Conservation (phyloP, 441 rosid genomes). For the Francoa sonchifolia region DNA sequence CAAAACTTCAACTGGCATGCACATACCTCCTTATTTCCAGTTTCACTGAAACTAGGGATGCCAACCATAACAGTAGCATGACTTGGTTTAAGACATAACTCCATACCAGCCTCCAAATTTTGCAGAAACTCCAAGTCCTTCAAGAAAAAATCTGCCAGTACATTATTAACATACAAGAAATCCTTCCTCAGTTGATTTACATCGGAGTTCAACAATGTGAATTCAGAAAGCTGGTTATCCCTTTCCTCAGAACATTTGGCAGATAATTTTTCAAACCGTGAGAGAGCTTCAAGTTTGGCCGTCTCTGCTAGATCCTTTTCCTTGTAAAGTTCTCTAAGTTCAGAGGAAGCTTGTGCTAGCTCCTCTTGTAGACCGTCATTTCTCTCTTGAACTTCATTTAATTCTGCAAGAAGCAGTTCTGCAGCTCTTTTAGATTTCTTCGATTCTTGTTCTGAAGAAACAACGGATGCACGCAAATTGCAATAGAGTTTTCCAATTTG, state of each 20-base stretch:
- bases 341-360: constrained; percentile 37
- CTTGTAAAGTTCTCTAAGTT: constrained; percentile 42
- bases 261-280: constrained; percentile 45
- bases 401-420: constrained; percentile 85
- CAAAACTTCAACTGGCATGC: too few species aligned
- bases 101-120: constrained; percentile 46
- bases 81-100: constrained; percentile 34
- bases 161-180: constrained; percentile 32
- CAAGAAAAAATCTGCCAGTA: constrained; percentile 37
- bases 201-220: constrained; percentile 33
- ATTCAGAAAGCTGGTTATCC: constrained; percentile 38
- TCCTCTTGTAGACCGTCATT: constrained; percentile 89
- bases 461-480: constrained; percentile 47
- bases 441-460: constrained; percentile 64
- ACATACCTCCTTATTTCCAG: constrained; percentile 4
- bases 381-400: constrained; percentile 97
- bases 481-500: constrained; percentile 34
- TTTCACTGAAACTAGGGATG: constrained; percentile 21
- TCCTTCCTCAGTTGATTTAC: constrained; percentile 39
- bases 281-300: constrained; percentile 56
- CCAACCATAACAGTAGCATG: constrained; percentile 24
- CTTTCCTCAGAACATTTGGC: constrained; percentile 35
- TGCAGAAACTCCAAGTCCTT: constrained; percentile 57
- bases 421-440: constrained; percentile 84
- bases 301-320: constrained; percentile 53